Evolutionary conservation across 2,329 filamentous ascomycete genomes (phyloP).

Genomic region (Thielaviopsis punctulata): DNA sequence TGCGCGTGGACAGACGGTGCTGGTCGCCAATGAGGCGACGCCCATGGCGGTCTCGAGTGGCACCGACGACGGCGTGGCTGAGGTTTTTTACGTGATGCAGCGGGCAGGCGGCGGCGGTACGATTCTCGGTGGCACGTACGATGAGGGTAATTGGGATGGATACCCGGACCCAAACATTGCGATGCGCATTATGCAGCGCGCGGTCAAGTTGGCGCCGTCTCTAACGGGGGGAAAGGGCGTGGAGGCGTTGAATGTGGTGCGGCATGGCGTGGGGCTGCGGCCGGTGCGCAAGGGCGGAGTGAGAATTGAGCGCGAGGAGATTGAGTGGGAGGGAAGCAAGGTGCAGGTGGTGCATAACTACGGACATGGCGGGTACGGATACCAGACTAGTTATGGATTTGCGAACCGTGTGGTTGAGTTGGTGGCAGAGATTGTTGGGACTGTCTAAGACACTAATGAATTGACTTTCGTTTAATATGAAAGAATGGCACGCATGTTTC

Average conservation of each 20-base stretch:
- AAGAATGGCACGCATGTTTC: too few relatives aligned
- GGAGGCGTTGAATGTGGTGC: constrained; percentile 54
- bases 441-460: too few relatives aligned
- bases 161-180: constrained; percentile 67
- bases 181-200: constrained; percentile 67
- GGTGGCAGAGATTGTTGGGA: constrained; percentile 38
- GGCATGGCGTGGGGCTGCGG: constrained; percentile 68
- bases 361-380: constrained; percentile 67
- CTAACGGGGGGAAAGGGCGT: constrained; percentile 50
- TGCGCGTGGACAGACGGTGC: constrained; percentile 63
- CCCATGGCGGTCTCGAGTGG: constrained; percentile 55
- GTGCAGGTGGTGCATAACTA: constrained; percentile 70
- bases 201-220: constrained; percentile 44
- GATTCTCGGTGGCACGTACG: constrained; percentile 71
- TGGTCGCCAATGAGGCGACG: constrained; percentile 63
- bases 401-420: constrained; percentile 48
- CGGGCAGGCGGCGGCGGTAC: constrained; percentile 67
- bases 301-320: constrained; percentile 47
- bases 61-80: constrained; percentile 54
- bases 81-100: constrained; percentile 68
- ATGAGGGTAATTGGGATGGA: constrained; percentile 63
- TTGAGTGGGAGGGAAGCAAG: constrained; percentile 36
- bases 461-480: too few relatives aligned
- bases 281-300: constrained; percentile 59
- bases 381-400: constrained; percentile 52